Percentiles rank a stretch among this genome's conserved stretches.
Conservation (phyloP, 176 grass and related monocot species). For the Hsuehochloa calcarea region DNA sequence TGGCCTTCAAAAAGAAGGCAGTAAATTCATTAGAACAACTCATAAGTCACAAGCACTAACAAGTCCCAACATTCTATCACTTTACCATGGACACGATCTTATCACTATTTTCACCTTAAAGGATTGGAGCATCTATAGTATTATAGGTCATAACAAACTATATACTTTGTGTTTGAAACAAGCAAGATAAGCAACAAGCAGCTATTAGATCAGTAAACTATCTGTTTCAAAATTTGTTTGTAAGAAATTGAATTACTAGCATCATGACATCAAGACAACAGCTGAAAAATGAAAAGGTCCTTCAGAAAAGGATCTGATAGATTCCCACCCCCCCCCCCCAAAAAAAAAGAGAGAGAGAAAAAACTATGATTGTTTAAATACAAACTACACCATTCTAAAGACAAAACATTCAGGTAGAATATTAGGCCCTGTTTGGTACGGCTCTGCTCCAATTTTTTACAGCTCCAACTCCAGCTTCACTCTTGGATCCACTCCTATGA, state of each 20-base stretch:
- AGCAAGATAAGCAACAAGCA: background rate
- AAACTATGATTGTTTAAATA: background rate
- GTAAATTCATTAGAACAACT: background rate
- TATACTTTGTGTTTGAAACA: background rate
- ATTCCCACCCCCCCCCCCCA: too few species aligned
- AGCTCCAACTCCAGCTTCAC: too few species aligned
- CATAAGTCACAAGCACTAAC: background rate
- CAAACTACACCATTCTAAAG: background rate
- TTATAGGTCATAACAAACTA: background rate
- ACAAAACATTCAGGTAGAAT: background rate
- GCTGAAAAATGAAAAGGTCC: background rate
- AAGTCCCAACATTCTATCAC: background rate
- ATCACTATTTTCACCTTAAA: background rate
- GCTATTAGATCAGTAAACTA: background rate
- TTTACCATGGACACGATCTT: background rate
- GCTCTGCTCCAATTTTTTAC: too few species aligned
- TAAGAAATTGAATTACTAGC: background rate
- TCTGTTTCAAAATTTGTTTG: background rate
- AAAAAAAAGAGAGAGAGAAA: too few species aligned
- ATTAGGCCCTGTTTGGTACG: too few species aligned
- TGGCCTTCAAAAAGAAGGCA: background rate
- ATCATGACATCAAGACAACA: background rate
- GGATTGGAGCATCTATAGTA: background rate
- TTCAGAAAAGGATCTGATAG: background rate
- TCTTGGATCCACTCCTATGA: too few species aligned